Conservation (phyloP, 2,329 filamentous ascomycete species). For the Fusarium sp. region DNA sequence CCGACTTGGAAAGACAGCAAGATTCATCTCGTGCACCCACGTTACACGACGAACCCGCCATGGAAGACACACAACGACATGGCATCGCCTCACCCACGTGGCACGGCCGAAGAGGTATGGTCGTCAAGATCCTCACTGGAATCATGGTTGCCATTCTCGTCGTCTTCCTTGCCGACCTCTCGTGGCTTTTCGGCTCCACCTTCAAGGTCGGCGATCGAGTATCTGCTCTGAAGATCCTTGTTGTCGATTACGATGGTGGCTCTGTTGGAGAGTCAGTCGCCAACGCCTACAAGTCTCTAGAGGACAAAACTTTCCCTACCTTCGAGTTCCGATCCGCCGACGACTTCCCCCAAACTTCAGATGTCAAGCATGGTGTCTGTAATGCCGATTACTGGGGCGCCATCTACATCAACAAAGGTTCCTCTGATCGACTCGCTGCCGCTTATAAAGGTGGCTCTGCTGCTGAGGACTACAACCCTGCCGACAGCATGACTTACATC, state of each 20-base stretch:
- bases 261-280: slow-evolving; percentile 52
- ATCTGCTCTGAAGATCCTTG: slow-evolving; percentile 48
- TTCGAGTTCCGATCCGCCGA: slow-evolving; percentile 46
- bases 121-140: slow-evolving; percentile 33
- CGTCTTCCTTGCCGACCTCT: slow-evolving; percentile 45
- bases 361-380: slow-evolving; percentile 54
- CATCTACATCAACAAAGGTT: slow-evolving; percentile 51
- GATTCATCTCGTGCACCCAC: slow-evolving; percentile 33
- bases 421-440: slow-evolving; percentile 50
- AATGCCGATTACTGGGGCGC: slow-evolving; percentile 55
- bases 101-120: slow-evolving; percentile 18
- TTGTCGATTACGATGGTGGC: slow-evolving; percentile 52
- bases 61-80: slow-evolving; percentile 10
- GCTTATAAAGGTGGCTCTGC: slow-evolving; percentile 47
- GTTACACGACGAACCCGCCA: slow-evolving; percentile 22
- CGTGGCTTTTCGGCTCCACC: slow-evolving; percentile 54
- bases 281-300: slow-evolving; percentile 51
- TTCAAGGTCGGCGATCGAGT: slow-evolving; percentile 44
- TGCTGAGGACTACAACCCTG: slow-evolving; percentile 50
- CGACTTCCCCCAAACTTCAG: slow-evolving; percentile 46
- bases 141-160: slow-evolving; percentile 36
- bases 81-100: slow-evolving; percentile 29
- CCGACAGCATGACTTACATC: slow-evolving; percentile 52
- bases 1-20: slow-evolving; percentile 26
- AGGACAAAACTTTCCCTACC: slow-evolving; percentile 51